Percentiles rank a stretch among this genome's conserved stretches.
phyloP scores from a whole-genome alignment of 108 stramenopile species.

The Schizochytrium sp. region DNA sequence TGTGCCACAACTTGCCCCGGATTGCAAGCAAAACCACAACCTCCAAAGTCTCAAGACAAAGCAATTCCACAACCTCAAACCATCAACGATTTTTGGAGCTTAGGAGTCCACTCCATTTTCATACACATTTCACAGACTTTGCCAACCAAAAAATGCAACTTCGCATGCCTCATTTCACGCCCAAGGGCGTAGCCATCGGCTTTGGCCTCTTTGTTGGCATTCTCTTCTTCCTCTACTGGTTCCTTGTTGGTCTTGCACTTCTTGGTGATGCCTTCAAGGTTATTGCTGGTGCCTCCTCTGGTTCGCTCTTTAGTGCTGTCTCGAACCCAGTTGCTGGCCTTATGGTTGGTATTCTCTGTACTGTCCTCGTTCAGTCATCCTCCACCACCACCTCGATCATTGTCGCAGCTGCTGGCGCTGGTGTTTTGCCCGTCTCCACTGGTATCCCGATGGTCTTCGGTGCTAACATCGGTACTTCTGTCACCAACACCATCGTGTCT shows the following conservation, averaged over 20 bases:
- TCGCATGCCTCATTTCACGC: not conserved
- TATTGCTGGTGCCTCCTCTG: conserved; percentile 82
- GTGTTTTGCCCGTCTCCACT: conserved; percentile 75
- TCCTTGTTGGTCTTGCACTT: conserved; percentile 84
- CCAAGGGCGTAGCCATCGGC: conserved; percentile 65
- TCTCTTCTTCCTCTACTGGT: conserved; percentile 88
- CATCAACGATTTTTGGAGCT: no score
- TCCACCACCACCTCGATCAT: conserved; percentile 89
- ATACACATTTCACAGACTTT: not conserved
- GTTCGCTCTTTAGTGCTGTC: conserved; percentile 82
- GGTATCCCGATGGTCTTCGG: conserved; percentile 91
- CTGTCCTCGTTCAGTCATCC: conserved; percentile 88
- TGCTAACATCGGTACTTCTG: conserved; percentile 67
- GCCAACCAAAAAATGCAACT: not conserved
- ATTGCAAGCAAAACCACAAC: no score
- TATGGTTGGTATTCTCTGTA: conserved; percentile 85
- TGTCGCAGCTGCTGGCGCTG: conserved; percentile 84
- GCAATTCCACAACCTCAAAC: no score
- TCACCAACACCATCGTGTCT: conserved; percentile 76
- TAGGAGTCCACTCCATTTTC: no score
- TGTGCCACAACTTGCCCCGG: no score
- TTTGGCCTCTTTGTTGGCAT: conserved; percentile 73
- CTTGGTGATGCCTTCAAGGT: conserved; percentile 86
- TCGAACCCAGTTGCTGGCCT: conserved; percentile 88
- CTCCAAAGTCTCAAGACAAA: no score